These are phyloP conservation scores for Candida krabiensis DNA, from an alignment of 805 yeast species.

Conservation along the genomic window DNA sequence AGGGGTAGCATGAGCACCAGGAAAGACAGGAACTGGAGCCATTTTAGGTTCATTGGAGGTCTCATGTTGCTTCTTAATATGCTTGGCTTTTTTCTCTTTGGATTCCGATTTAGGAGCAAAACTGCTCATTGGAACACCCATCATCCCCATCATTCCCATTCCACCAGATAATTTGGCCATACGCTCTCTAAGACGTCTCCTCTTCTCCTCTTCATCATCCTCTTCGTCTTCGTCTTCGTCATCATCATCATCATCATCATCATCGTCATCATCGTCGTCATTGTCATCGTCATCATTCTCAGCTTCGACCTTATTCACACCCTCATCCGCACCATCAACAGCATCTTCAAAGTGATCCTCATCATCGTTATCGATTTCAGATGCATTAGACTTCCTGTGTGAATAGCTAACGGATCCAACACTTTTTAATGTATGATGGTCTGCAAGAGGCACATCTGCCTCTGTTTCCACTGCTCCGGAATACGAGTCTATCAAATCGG, in stretches of 20 bases:
- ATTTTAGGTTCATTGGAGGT: constrained; percentile 35
- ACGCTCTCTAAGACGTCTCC: constrained; percentile 79
- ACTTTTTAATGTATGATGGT: background rate
- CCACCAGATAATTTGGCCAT: constrained; percentile 97
- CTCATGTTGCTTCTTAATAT: constrained; percentile 21
- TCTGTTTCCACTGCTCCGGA: too few relatives aligned
- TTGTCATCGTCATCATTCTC: constrained; percentile 31
- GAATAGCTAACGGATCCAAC: background rate
- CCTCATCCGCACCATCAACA: constrained; percentile 24
- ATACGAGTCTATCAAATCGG: too few relatives aligned
- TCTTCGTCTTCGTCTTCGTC: constrained; percentile 56
- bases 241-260: constrained; percentile 43
- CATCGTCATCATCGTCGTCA: constrained; percentile 33
- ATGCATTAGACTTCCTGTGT: background rate
- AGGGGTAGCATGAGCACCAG: constrained; percentile 9
- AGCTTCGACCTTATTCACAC: constrained; percentile 22
- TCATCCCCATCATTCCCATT: constrained; percentile 74
- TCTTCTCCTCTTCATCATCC: constrained; percentile 73
- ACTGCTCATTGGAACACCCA: constrained; percentile 37
- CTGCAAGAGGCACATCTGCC: background rate
- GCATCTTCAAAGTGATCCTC: constrained; percentile 10
- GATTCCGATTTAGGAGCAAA: constrained; percentile 20
- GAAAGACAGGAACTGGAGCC: constrained; percentile 42
- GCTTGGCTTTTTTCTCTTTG: constrained; percentile 27
- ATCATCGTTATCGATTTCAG: constrained; percentile 5